Conservation (phyloP, 306 rosid species). For the Lablab purpureus region DNA sequence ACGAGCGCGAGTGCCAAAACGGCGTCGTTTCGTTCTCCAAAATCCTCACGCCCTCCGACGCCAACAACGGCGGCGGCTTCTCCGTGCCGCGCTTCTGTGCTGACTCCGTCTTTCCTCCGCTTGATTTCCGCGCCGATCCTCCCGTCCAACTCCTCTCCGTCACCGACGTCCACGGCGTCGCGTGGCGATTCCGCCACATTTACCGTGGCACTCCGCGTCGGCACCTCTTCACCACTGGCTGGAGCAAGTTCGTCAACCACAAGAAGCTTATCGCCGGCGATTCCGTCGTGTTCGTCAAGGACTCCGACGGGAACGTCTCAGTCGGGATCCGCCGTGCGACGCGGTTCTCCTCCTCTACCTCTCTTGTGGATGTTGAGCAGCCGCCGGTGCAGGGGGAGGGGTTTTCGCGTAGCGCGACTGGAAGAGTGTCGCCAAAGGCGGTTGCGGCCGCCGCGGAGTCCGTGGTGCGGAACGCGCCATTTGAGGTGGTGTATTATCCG, state of each 20-base stretch:
- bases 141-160: conserved; percentile 68
- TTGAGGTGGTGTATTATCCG: conserved; percentile 81
- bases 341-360: conserved; percentile 8
- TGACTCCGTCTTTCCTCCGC: conserved; percentile 71
- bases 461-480: conserved; percentile 61
- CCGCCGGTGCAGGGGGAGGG: conserved; percentile 45
- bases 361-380: conserved; percentile 40
- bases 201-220: conserved; percentile 81
- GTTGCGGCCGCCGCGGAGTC: conserved; percentile 61
- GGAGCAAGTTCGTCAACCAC: conserved; percentile 81
- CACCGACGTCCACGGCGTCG: conserved; percentile 70
- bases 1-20: neutral
- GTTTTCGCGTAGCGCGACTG: conserved; percentile 42
- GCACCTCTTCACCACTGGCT: conserved; percentile 84
- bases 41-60: conserved; percentile 78
- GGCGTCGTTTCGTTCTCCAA: conserved; percentile 61
- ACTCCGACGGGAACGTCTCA: conserved; percentile 53
- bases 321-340: conserved; percentile 69
- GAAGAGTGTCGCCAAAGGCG: conserved; percentile 50
- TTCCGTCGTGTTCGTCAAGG: conserved; percentile 70
- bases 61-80: conserved; percentile 89
- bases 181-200: conserved; percentile 77
- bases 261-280: conserved; percentile 83
- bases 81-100: conserved; percentile 86
- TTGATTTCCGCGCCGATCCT: conserved; percentile 62